Conservation (phyloP, 2,329 filamentous ascomycete genomes). For the Nigrospora osmanthi region DNA sequence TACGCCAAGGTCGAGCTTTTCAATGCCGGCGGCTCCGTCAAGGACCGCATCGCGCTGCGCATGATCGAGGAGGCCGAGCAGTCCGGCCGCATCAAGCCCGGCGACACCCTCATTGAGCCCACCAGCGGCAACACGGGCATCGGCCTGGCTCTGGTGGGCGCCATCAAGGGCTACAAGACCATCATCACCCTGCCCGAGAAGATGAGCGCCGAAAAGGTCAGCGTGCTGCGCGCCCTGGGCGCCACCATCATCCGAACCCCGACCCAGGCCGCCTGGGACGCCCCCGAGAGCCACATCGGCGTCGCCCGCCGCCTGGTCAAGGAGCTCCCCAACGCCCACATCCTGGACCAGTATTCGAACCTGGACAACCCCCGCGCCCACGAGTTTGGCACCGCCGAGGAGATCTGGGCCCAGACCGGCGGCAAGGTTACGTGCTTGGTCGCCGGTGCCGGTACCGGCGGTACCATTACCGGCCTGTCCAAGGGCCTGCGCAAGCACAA, state of each 20-base stretch:
- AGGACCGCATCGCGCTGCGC: slow-evolving; percentile 89
- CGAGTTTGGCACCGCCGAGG: slow-evolving; percentile 88
- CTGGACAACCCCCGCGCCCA: slow-evolving; percentile 87
- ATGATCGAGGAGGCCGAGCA: slow-evolving; percentile 97
- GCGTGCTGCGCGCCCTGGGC: slow-evolving; percentile 85
- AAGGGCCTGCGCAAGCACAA: slow-evolving; percentile 84
- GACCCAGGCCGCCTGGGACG: slow-evolving; percentile 90
- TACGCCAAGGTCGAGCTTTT: slow-evolving; percentile 91
- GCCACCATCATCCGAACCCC: slow-evolving; percentile 97
- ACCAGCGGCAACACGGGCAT: slow-evolving; percentile 98
- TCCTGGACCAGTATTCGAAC: slow-evolving; percentile 94
- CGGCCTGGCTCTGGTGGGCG: slow-evolving; percentile 84
- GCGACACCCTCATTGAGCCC: slow-evolving; percentile 94
- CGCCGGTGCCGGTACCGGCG: slow-evolving; percentile 89
- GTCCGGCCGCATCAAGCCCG: slow-evolving; percentile 88
- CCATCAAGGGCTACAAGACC: slow-evolving; percentile 95
- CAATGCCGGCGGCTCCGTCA: slow-evolving; percentile 89
- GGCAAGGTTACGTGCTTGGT: slow-evolving; percentile 78
- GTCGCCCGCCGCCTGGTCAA: slow-evolving; percentile 85
- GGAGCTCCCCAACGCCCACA: slow-evolving; percentile 94
- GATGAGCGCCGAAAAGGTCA: slow-evolving; percentile 98
- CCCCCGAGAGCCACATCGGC: slow-evolving; percentile 93
- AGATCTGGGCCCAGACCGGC: slow-evolving; percentile 87
- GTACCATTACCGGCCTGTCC: slow-evolving; percentile 87
- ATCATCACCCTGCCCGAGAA: slow-evolving; percentile 99